These are phyloP conservation scores for Colletotrichum agaves DNA, from an alignment of 2,329 filamentous ascomycete species.

Conservation along the genomic window DNA sequence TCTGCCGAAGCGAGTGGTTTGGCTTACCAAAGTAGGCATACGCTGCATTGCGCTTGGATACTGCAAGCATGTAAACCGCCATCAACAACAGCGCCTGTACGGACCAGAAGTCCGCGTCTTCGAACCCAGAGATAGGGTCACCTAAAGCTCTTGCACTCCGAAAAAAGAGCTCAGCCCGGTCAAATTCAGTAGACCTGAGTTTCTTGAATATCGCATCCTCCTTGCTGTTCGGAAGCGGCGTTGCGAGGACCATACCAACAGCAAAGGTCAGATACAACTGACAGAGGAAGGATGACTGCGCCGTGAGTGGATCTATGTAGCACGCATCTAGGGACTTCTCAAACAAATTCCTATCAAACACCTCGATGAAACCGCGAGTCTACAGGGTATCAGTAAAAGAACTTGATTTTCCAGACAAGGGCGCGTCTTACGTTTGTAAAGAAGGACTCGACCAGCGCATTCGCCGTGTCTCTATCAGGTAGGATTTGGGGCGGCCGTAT, in stretches of 20 bases:
- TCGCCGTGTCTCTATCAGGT: conserved; percentile 64
- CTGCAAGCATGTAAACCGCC: conserved; percentile 70
- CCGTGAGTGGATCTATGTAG: conserved; percentile 63
- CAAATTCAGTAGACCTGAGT: conserved; percentile 58
- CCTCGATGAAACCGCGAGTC: conserved; percentile 70
- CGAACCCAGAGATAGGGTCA: conserved; percentile 59
- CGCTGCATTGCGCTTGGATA: conserved; percentile 71
- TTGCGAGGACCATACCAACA: conserved; percentile 69
- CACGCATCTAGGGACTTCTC: conserved; percentile 60
- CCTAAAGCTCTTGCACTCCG: conserved; percentile 65
- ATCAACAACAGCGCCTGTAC: conserved; percentile 72
- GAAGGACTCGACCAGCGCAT: conserved; percentile 66
- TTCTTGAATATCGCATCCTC: conserved; percentile 63
- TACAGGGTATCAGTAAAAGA: conserved; percentile 42
- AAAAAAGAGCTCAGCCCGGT: conserved; percentile 72
- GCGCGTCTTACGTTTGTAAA: conserved; percentile 65
- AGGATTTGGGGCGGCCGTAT: conserved; percentile 62
- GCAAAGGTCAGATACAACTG: conserved; percentile 71
- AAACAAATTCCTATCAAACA: conserved; percentile 66
- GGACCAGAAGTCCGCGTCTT: conserved; percentile 73
- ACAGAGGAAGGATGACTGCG: conserved; percentile 64
- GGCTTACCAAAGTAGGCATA: conserved; percentile 68
- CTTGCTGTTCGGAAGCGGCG: conserved; percentile 58
- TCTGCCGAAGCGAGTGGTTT: neutral
- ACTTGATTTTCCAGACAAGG: neutral